phyloP scores from a whole-genome alignment of 805 yeast genomes.

The Torulaspora indica region DNA sequence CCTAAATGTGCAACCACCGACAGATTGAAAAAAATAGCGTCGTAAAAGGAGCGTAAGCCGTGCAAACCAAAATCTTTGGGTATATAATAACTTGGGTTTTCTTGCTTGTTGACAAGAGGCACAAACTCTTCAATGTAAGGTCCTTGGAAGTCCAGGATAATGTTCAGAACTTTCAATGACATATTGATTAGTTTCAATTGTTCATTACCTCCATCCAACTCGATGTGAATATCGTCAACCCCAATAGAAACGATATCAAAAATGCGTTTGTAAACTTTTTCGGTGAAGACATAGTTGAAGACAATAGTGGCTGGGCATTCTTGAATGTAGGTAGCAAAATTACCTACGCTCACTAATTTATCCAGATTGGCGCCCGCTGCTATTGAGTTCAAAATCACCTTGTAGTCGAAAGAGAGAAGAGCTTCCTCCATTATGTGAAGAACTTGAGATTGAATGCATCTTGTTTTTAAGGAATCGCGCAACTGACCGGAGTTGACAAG shows the following conservation, averaged over 20 bases:
- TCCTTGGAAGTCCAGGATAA: conserved; percentile 50
- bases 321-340: conserved; percentile 49
- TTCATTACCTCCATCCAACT: conserved; percentile 26
- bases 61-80: conserved; percentile 46
- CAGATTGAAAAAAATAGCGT: conserved; percentile 66
- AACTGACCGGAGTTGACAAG: conserved; percentile 48
- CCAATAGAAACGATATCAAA: conserved; percentile 58
- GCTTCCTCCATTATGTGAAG: conserved; percentile 48
- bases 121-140: conserved; percentile 47
- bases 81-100: conserved; percentile 23
- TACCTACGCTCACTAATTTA: conserved; percentile 40
- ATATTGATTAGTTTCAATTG: conserved; percentile 35
- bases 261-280: conserved; percentile 50
- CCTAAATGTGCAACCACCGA: conserved; percentile 70
- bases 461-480: conserved; percentile 32
- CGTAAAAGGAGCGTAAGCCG: conserved; percentile 61
- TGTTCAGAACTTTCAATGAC: conserved; percentile 45
- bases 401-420: conserved; percentile 48
- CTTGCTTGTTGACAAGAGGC: conserved; percentile 34
- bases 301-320: conserved; percentile 67
- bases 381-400: conserved; percentile 48
- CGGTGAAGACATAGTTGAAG: conserved; percentile 58
- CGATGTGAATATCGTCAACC: conserved; percentile 44
- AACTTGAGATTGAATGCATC: conserved; percentile 50
- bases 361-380: conserved; percentile 51